Evolutionary conservation across 495 filamentous ascomycete species (phyloP).

Genomic region (Hamigera avellanea): DNA sequence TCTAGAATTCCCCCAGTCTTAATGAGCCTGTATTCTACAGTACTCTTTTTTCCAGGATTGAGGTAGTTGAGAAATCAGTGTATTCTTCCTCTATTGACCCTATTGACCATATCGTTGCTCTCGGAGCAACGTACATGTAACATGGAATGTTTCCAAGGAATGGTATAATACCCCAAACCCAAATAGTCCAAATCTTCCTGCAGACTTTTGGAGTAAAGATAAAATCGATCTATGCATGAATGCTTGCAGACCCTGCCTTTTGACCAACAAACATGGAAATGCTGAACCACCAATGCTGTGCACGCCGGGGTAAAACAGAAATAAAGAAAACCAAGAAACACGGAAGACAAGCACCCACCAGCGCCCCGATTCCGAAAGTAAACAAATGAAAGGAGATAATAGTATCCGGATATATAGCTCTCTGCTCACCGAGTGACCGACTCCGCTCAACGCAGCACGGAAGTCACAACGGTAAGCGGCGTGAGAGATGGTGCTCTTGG

Average conservation of each 20-base stretch:
- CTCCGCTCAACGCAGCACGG: too few relatives aligned
- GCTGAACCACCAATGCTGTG: constrained; percentile 14
- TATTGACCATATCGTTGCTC: constrained; percentile 6
- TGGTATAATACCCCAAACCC: constrained; percentile 4
- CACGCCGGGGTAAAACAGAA: constrained; percentile 10
- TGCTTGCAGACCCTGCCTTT: constrained; percentile 2
- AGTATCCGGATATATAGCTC: constrained; percentile 4
- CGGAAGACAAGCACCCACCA: constrained; percentile 29
- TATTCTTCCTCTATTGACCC: too few relatives aligned
- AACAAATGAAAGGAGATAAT: constrained; percentile 10
- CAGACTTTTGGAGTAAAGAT: constrained; percentile 10
- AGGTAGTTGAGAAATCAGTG: too few relatives aligned
- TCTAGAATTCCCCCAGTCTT: too few relatives aligned
- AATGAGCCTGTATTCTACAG: too few relatives aligned
- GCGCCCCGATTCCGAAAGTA: constrained; percentile 19
- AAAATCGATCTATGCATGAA: constrained; percentile 16
- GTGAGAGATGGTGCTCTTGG: too few relatives aligned
- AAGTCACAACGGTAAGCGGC: too few relatives aligned
- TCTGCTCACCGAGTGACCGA: too few relatives aligned
- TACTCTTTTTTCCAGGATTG: too few relatives aligned
- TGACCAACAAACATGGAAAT: constrained; percentile 5
- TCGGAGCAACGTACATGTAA: constrained; percentile 18
- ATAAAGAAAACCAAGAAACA: constrained; percentile 13
- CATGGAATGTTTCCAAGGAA: constrained; percentile 4
- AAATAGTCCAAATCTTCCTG: constrained; percentile 4